Evolutionary conservation across 2,329 filamentous ascomycete species (phyloP).

Genomic region (Chrysoporthe deuterocubensis): DNA sequence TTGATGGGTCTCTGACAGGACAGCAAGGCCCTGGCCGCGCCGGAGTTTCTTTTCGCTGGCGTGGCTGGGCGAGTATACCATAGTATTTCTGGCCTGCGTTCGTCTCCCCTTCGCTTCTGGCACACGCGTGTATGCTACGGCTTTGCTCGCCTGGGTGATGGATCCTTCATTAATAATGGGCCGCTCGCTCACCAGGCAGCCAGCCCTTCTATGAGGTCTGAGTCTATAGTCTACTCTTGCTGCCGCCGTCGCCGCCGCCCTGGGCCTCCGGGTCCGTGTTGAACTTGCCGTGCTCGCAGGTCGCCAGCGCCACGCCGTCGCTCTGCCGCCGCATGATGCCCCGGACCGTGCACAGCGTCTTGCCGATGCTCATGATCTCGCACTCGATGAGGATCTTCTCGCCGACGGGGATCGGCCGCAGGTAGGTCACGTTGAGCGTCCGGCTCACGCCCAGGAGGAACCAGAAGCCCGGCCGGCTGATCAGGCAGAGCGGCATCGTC

Average conservation of each 20-base stretch:
- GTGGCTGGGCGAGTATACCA: too few species aligned
- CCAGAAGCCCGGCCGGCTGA: slow-evolving; percentile 65
- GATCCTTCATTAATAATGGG: not conserved
- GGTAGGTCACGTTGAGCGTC: slow-evolving; percentile 68
- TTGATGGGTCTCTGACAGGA: too few species aligned
- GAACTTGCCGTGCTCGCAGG: slow-evolving; percentile 68
- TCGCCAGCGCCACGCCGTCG: slow-evolving; percentile 57
- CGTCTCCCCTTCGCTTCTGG: too few species aligned
- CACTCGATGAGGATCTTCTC: slow-evolving; percentile 57
- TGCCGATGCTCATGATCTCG: slow-evolving; percentile 62
- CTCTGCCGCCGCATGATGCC: slow-evolving; percentile 58
- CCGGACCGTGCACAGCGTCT: slow-evolving; percentile 55
- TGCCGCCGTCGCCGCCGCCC: not conserved
- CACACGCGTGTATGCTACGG: too few species aligned
- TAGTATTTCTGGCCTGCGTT: too few species aligned
- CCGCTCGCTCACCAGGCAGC: too few species aligned
- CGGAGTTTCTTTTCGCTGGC: too few species aligned
- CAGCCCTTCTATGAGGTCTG: too few species aligned
- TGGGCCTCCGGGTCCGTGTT: slow-evolving; percentile 55
- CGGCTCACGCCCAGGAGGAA: slow-evolving; percentile 65
- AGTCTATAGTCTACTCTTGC: slow-evolving; percentile 17
- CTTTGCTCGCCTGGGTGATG: not conserved
- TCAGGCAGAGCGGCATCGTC: slow-evolving; percentile 58
- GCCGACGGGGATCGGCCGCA: slow-evolving; percentile 62
- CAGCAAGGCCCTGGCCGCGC: too few species aligned